Evolutionary conservation across 1,284 basidiomycete species (phyloP).

Genomic region (Acaromyces ingoldii): DNA sequence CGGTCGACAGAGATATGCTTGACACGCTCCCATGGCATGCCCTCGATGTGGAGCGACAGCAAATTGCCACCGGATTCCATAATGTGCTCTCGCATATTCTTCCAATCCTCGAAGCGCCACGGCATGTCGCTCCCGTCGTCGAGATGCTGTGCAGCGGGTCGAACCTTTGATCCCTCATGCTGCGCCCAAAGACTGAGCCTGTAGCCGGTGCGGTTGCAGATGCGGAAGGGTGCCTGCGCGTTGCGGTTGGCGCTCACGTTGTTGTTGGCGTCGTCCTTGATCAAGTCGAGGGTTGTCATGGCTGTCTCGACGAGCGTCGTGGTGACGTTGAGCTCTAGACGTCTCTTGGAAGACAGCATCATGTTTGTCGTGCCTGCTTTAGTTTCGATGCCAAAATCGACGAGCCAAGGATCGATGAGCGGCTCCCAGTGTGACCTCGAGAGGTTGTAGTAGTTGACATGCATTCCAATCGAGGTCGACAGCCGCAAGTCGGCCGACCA

Average conservation of each 20-base stretch:
- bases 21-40: slow-evolving; percentile 85
- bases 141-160: slow-evolving; percentile 49
- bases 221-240: slow-evolving; percentile 84
- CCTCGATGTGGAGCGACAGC: slow-evolving; percentile 63
- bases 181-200: slow-evolving; percentile 51
- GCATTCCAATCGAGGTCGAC: slow-evolving; percentile 57
- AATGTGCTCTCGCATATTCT: slow-evolving; percentile 71
- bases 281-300: slow-evolving; percentile 66
- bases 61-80: slow-evolving; percentile 37
- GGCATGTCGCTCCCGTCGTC: slow-evolving; percentile 73
- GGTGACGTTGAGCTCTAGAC: slow-evolving; percentile 86
- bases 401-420: slow-evolving; percentile 95
- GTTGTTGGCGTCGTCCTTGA: slow-evolving; percentile 63
- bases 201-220: slow-evolving; percentile 85
- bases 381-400: slow-evolving; percentile 59
- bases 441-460: slow-evolving; percentile 94
- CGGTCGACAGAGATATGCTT: slow-evolving; percentile 84
- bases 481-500: slow-evolving; percentile 78
- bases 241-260: slow-evolving; percentile 49
- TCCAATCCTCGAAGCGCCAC: slow-evolving; percentile 98
- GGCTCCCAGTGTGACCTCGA: slow-evolving; percentile 99
- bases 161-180: slow-evolving; percentile 55
- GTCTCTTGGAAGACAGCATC: slow-evolving; percentile 70
- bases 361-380: slow-evolving; percentile 59
- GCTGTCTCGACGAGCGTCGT: slow-evolving; percentile 85